These are phyloP conservation scores for Boletus albobrunnescens DNA, from an alignment of 1,284 basidiomycete species.

Conservation along the genomic window DNA sequence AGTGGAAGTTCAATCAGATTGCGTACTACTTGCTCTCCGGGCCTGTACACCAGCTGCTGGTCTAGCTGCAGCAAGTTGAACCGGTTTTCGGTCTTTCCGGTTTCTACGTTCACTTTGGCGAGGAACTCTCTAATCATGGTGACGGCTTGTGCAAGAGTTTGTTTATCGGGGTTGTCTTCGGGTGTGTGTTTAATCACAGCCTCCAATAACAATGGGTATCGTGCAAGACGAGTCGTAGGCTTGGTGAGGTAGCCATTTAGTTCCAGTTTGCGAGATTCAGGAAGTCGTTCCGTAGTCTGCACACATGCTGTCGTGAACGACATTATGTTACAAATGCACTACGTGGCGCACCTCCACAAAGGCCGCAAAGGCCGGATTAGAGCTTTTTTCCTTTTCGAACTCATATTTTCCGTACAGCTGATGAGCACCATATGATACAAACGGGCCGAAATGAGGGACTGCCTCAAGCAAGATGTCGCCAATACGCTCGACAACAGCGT, in stretches of 20 bases:
- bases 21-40: slow-evolving; percentile 67
- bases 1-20: not conserved
- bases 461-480: slow-evolving; percentile 90
- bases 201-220: slow-evolving; percentile 92
- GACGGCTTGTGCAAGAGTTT: slow-evolving; percentile 75
- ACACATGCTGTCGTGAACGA: slow-evolving; percentile 9
- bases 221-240: slow-evolving; percentile 93
- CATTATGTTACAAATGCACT: not conserved
- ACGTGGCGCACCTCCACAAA: slow-evolving; percentile 82
- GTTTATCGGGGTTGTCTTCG: slow-evolving; percentile 88
- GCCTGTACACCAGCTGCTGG: slow-evolving; percentile 73
- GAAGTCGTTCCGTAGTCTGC: slow-evolving; percentile 85
- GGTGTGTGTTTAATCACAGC: slow-evolving; percentile 93
- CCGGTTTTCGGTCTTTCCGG: slow-evolving; percentile 52
- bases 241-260: slow-evolving; percentile 98
- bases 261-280: slow-evolving; percentile 94
- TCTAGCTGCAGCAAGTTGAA: slow-evolving; percentile 78
- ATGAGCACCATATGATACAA: slow-evolving; percentile 94
- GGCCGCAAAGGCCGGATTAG: slow-evolving; percentile 89
- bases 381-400: slow-evolving; percentile 96
- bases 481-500: slow-evolving; percentile 88
- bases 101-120: slow-evolving; percentile 82
- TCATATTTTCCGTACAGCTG: slow-evolving; percentile 98
- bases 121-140: slow-evolving; percentile 82
- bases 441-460: slow-evolving; percentile 87